Percentiles rank a stretch among this genome's conserved stretches.
phyloP scores from a whole-genome alignment of 1,284 basidiomycete species.

The Entoloma clypeatum region DNA sequence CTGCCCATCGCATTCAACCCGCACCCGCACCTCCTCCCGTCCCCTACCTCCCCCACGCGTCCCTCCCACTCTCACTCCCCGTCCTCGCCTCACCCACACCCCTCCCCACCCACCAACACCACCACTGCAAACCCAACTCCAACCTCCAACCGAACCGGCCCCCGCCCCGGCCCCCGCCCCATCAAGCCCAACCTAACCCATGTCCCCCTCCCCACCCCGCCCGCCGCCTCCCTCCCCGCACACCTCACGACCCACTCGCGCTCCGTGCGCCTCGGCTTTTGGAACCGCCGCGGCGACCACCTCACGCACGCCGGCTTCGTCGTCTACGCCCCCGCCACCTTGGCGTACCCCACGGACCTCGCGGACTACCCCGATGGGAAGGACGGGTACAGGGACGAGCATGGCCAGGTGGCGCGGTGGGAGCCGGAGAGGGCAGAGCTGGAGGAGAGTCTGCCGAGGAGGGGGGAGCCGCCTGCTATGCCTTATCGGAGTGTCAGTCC shows the following conservation, averaged over 20 bases:
- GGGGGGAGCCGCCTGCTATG: conserved; percentile 45
- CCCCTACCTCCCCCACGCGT: conserved; percentile 1
- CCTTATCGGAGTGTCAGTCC: conserved; percentile 57
- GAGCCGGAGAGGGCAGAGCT: conserved; percentile 48
- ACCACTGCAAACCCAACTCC: background rate
- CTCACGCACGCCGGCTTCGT: conserved; percentile 49
- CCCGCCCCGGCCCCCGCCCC: background rate
- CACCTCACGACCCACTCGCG: conserved; percentile 26
- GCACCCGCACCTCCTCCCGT: conserved; percentile 2
- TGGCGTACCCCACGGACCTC: conserved; percentile 55
- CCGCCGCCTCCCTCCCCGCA: conserved; percentile 1
- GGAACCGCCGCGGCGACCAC: conserved; percentile 70
- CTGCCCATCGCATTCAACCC: no score
- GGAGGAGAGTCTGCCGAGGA: conserved; percentile 50
- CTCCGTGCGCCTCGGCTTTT: conserved; percentile 47
- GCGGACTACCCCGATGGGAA: conserved; percentile 49
- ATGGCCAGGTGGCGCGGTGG: conserved; percentile 38
- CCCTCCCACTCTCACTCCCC: conserved; percentile 8
- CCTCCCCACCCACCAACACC: background rate
- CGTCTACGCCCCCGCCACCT: conserved; percentile 55
- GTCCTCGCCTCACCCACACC: conserved; percentile 6
- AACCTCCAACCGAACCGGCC: no score
- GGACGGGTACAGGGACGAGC: conserved; percentile 51
- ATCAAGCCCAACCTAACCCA: conserved; percentile 1
- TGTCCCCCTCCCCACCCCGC: conserved; percentile 6